A percentile compares a stretch with the other conserved stretches of the same genome.
Evolutionary conservation across 441 rosid species (phyloP).

Genomic region (Jatropha multifida): DNA sequence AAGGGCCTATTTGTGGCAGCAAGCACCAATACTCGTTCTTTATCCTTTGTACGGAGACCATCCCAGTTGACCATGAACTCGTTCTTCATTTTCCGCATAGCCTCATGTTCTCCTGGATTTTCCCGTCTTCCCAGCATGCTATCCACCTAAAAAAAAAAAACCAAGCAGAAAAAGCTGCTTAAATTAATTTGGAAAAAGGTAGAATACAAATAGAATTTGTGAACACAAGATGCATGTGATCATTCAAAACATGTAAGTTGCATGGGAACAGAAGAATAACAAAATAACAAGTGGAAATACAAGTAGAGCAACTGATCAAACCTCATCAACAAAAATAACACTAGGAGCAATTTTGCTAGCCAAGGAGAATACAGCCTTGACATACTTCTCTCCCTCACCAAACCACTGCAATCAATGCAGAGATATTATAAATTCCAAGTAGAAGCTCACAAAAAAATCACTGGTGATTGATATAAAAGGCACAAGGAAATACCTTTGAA

Average conservation of each 20-base stretch:
- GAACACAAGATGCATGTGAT: background rate
- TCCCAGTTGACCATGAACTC: constrained; percentile 99
- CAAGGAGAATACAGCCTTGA: constrained; percentile 94
- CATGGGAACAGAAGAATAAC: background rate
- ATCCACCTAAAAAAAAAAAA: constrained; percentile 66
- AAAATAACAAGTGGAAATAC: background rate
- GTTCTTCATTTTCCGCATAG: constrained; percentile 99
- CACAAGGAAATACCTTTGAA: constrained; percentile 65
- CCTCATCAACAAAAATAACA: constrained; percentile 98
- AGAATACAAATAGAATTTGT: background rate
- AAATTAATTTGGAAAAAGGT: background rate
- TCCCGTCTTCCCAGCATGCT: constrained; percentile 99
- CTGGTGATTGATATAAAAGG: background rate
- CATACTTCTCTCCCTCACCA: constrained; percentile 99
- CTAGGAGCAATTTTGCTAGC: constrained; percentile 99
- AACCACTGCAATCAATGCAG: constrained; percentile 79
- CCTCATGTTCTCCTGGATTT: constrained; percentile 99
- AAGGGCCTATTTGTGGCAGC: constrained; percentile 98
- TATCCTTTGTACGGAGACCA: constrained; percentile 93
- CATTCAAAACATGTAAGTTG: too few species aligned
- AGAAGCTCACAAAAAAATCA: background rate
- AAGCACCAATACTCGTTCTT: constrained; percentile 92
- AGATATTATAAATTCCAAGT: constrained; percentile 18
- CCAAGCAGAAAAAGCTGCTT: constrained; percentile 8
- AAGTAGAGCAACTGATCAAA: constrained; percentile 29